Evolutionary conservation across 345 rosid genomes (phyloP), one percentile per base, ranked within the genome.

Genomic region (Syzygium jambos): DNA sequence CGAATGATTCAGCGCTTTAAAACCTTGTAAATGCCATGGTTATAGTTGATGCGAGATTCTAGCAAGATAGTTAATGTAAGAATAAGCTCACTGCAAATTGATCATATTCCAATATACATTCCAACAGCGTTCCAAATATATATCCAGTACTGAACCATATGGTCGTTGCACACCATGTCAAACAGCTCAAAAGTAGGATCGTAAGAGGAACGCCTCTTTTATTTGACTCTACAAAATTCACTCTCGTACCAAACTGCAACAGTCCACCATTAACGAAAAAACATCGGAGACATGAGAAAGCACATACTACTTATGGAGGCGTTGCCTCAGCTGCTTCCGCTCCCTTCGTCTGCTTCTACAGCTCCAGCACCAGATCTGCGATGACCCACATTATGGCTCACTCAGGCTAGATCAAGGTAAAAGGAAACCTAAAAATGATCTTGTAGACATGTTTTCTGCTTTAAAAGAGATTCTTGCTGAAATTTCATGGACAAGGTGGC

Each of bases 281-380:
- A 73, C 25, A 34, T 73, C 49, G 4, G 11, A 73, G 46, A 68
- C 13, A 68, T 41, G 25, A 73, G 46, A 19, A 65, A 73, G 43
- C 46, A 68, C 78, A 34, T 19, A 73, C 25, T 34, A 34, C 46
- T 34, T 17, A 73, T 34, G 46, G 80, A 34, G 80, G 80, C 46
- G 23, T 56, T 38, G 41, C 46, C 49, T 34, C 80, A 5, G 14
- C 80, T 68, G 80, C 80, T 73, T 34, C 38, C 22, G 80, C 89
- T 65, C 85, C 87, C 91, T 86, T 86, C 92, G 53, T 87, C 89
- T 82, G 84, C 90, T 84, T 86, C 90, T 87, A 94, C 87, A 95
- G 96, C 95, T 95, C 97, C 95, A 95, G 88, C 85, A 95, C 97
- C 59, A 94, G 91, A 90, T 95, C 97, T 95, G 85, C 94, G 86